Conservation (phyloP, 2,329 filamentous ascomycete genomes). For the Sporothrix variecibatus region DNA sequence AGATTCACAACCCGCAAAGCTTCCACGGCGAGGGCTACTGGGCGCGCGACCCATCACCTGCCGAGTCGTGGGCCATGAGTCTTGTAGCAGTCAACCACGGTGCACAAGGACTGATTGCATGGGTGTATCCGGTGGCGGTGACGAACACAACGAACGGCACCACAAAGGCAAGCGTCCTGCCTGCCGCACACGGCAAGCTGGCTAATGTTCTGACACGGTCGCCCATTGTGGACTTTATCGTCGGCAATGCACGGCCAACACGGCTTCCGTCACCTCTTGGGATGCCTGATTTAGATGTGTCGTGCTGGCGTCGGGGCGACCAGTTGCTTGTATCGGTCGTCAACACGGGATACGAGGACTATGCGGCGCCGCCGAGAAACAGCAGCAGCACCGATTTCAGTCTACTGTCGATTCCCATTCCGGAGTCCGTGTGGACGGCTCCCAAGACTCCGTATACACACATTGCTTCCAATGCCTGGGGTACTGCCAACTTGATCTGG, state of each 20-base stretch:
- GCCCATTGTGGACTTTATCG: conserved; percentile 45
- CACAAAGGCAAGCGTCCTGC: conserved; percentile 36
- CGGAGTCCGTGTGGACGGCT: conserved; percentile 16
- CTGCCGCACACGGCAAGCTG: conserved; percentile 44
- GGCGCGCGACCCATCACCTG: conserved; percentile 47
- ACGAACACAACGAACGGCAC: background rate
- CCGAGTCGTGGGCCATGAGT: conserved; percentile 49
- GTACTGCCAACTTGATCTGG: conserved; percentile 36
- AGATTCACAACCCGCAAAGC: conserved; percentile 49
- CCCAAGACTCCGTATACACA: background rate
- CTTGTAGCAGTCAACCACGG: conserved; percentile 49
- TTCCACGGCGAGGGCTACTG: conserved; percentile 53
- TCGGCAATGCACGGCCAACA: conserved; percentile 36
- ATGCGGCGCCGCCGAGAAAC: background rate
- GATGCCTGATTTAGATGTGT: conserved; percentile 38
- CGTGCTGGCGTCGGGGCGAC: conserved; percentile 38
- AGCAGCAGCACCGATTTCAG: background rate
- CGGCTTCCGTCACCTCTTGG: conserved; percentile 29
- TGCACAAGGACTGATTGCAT: conserved; percentile 47
- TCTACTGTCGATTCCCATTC: conserved; percentile 18
- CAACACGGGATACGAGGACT: conserved; percentile 36
- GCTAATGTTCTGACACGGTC: conserved; percentile 41
- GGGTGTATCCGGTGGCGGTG: conserved; percentile 48
- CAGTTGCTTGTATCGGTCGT: conserved; percentile 43
- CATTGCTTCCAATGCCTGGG: background rate